Evolutionary conservation across 352 stramenopile species (phyloP), one percentile per base, ranked within the genome.

Genomic region (Globisporangium splendens): DNA sequence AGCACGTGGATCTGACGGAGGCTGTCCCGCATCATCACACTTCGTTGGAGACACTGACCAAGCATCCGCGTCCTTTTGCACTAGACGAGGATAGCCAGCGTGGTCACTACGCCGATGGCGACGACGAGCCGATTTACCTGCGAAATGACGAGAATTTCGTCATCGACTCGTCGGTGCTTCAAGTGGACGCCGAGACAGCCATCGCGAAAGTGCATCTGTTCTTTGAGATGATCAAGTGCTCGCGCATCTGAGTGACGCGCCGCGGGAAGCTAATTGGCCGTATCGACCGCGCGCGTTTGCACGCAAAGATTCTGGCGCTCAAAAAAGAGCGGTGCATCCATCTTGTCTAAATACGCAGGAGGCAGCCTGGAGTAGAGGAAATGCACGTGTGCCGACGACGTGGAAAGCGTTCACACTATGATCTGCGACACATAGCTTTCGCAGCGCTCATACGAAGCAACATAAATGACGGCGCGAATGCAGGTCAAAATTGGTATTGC

Each of bases 201-300:
- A 53, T 89, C 52, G 69, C 88, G 56, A 82, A 75, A 14, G 69
- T 87, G 31, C 78, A 91, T 55, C 75, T 89, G 55, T 70, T 90
- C 42, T 90, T 91, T 51, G 79, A 89, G 63, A 84, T 88, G 77
- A 76, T 85, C 65, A 81, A 85, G 54, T 85, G 77, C 65, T 75
- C 69, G 33, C 70, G 69, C 52, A 72, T 87, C 39, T 87, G 77
- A 58, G 75, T 86, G 17, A 83, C 70, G 33, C 73, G 67, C 0
- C 83, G 68, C 24, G 79, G 79, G n/a, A 57, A 66, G 2, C 71
- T 90, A 21, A 59, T 83, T 6, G 82, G 77, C 17, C 62, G 83
- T 17, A 77, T 90, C 33, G 71, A 75, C 18, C 69, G 77, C 14
- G 66, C 75, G 41, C 70, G 73, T n/a, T 62, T 88, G 20, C 76